These are phyloP conservation scores for Pythium volutum DNA, from an alignment of 352 stramenopile genomes.

Conservation along the genomic window DNA sequence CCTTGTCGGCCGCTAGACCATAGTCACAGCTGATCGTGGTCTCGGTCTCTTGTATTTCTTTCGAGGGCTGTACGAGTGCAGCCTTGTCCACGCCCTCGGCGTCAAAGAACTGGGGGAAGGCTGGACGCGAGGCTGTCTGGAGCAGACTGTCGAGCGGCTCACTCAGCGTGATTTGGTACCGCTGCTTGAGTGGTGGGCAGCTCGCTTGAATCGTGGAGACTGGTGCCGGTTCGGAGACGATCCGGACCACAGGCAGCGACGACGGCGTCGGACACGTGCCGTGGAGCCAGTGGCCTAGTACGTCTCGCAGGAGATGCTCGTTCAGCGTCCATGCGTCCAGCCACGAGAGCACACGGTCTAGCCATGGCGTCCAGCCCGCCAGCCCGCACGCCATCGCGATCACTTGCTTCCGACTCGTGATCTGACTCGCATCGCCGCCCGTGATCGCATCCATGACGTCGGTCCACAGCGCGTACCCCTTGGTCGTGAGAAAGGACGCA, in stretches of 20 bases:
- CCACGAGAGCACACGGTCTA: conserved; percentile 56
- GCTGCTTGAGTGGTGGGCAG: conserved; percentile 24
- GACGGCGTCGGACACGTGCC: conserved; percentile 48
- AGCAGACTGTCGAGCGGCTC: conserved; percentile 40
- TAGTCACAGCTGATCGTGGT: conserved; percentile 36
- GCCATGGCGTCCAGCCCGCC: conserved; percentile 47
- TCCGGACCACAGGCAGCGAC: conserved; percentile 17
- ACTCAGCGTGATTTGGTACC: conserved; percentile 32
- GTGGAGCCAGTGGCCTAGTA: conserved; percentile 64
- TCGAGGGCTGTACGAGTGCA: conserved; percentile 38
- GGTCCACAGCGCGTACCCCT: conserved; percentile 44
- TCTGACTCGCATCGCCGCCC: not conserved
- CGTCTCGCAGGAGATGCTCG: conserved; percentile 53
- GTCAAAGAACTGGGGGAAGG: conserved; percentile 37
- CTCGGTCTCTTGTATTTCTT: conserved; percentile 37
- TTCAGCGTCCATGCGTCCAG: conserved; percentile 45
- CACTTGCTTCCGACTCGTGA: conserved; percentile 15
- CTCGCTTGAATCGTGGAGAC: conserved; percentile 22
- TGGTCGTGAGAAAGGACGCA: conserved; percentile 41
- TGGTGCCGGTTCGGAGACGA: conserved; percentile 18
- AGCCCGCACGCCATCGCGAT: conserved; percentile 30
- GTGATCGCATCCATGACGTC: conserved; percentile 26
- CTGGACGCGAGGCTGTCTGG: conserved; percentile 38
- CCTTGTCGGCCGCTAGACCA: conserved; percentile 14
- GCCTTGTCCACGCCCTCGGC: conserved; percentile 40